Percentiles rank a stretch among this genome's conserved stretches.
Evolutionary conservation across 2,329 filamentous ascomycete species (phyloP).

Genomic region (Amauroascus niger): DNA sequence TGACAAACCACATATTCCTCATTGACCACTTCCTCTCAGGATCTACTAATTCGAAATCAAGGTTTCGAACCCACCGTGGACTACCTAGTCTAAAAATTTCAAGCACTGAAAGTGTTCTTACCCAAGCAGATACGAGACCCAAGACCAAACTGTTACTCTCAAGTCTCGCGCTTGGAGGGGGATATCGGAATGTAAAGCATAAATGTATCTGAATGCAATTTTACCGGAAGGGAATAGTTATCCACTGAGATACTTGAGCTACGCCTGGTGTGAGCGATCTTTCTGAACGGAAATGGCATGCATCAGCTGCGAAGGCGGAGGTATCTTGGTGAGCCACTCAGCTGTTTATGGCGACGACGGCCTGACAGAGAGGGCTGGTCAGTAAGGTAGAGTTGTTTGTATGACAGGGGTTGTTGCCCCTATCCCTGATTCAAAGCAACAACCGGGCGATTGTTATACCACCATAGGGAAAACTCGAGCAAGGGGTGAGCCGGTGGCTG

Average conservation of each 20-base stretch:
- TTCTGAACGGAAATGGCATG: conserved; percentile 47
- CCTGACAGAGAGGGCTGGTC: not conserved
- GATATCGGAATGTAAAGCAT: too few relatives aligned
- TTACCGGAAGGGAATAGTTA: conserved; percentile 42
- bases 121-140: conserved; percentile 47
- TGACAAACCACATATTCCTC: conserved; percentile 6
- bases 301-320: conserved; percentile 59
- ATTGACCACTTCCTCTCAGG: conserved; percentile 5
- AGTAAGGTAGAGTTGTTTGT: too few relatives aligned
- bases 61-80: conserved; percentile 39
- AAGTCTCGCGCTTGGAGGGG: too few relatives aligned
- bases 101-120: conserved; percentile 23
- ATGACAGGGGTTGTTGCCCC: not conserved
- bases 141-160: conserved; percentile 42
- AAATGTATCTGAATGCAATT: conserved; percentile 40
- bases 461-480: conserved; percentile 58
- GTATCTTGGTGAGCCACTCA: conserved; percentile 63
- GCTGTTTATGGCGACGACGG: conserved; percentile 63
- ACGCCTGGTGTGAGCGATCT: conserved; percentile 35
- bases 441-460: conserved; percentile 55
- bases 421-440: conserved; percentile 54
- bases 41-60: conserved; percentile 29
- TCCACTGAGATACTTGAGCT: conserved; percentile 6
- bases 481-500: conserved; percentile 60
- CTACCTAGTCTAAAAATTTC: conserved; percentile 24